Percentiles rank a stretch among this genome's conserved stretches.
Evolutionary conservation across 78 protist genomes (phyloP).

Genomic region (Dictyostelium firmibasis): DNA sequence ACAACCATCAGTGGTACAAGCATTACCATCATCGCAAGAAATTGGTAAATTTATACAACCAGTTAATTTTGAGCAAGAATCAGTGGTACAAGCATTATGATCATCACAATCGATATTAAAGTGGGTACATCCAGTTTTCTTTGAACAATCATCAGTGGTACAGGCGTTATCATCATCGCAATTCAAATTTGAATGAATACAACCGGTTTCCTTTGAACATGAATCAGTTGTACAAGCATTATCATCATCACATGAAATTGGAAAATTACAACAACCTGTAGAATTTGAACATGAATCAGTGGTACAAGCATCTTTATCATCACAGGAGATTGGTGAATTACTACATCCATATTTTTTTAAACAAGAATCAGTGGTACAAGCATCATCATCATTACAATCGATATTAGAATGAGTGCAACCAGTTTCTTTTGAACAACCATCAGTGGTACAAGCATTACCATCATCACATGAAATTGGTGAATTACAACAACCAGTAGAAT

Average conservation of each 20-base stretch:
- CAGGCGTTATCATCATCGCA: not conserved
- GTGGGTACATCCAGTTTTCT: not conserved
- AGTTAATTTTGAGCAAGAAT: not conserved
- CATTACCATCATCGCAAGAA: not conserved
- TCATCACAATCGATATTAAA: not conserved
- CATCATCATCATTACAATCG: not conserved
- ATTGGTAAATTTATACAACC: not conserved
- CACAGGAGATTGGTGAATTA: not conserved
- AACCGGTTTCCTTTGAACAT: not conserved
- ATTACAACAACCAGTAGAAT: not conserved
- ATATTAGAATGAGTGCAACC: not conserved
- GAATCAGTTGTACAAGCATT: not conserved
- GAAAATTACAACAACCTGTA: not conserved
- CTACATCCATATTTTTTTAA: not conserved
- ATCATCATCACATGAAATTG: not conserved
- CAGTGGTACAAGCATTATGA: not conserved
- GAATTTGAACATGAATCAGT: not conserved
- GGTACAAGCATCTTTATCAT: not conserved
- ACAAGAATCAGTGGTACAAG: not conserved
- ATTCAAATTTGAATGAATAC: not conserved
- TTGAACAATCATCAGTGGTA: not conserved
- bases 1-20: too few species aligned
- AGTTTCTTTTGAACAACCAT: not conserved
- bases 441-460: not conserved
- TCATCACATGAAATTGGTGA: not conserved